Evolutionary conservation across 108 stramenopile species (phyloP).

Genomic region (Stephanodiscus minutulus): DNA sequence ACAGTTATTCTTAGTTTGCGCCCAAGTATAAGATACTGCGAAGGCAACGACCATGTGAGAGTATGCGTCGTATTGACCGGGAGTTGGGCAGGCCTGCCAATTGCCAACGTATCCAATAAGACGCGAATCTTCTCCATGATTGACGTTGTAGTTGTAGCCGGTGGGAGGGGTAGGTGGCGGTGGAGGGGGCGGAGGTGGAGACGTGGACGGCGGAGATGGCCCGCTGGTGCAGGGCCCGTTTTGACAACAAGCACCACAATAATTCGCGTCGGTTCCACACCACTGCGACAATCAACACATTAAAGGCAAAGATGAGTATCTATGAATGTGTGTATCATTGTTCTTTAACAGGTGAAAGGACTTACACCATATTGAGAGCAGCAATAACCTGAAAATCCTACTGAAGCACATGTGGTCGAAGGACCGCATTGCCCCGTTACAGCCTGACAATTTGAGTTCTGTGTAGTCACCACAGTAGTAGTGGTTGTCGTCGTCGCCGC

Average conservation of each 20-base stretch:
- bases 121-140: conserved; percentile 47
- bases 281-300: no score
- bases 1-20: conserved; percentile 43
- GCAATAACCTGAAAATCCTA: not conserved
- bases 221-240: conserved; percentile 18
- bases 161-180: conserved; percentile 10
- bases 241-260: conserved; percentile 29
- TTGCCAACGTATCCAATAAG: conserved; percentile 66
- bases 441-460: not conserved
- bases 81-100: conserved; percentile 65
- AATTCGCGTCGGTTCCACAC: not conserved
- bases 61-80: conserved; percentile 46
- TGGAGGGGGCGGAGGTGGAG: conserved; percentile 26
- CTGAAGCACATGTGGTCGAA: not conserved
- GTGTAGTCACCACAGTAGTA: not conserved
- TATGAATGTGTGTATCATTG: no score
- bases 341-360: no score
- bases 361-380: conserved; percentile 4
- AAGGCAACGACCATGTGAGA: conserved; percentile 64
- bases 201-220: conserved; percentile 17
- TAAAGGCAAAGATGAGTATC: no score
- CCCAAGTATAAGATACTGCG: conserved; percentile 59
- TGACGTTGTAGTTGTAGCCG: conserved; percentile 20
- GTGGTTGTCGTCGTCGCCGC: not conserved
- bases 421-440: not conserved